These are phyloP conservation scores for Senecio squalidus DNA, from an alignment of 140 eudicot genomes.

Conservation along the genomic window DNA sequence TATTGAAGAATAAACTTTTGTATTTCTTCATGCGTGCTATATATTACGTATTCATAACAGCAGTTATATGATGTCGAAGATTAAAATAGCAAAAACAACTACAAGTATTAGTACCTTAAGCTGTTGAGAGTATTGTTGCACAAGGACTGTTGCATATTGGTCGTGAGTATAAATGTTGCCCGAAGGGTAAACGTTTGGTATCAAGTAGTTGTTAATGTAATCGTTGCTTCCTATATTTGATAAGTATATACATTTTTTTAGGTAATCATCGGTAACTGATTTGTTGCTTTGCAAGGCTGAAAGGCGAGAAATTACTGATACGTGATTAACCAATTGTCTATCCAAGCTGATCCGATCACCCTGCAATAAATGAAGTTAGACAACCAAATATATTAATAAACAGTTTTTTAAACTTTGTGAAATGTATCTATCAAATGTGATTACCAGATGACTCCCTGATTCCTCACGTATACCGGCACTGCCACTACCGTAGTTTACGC, in stretches of 20 bases:
- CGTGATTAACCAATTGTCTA: conserved; percentile 47
- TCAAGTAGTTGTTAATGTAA: conserved; percentile 55
- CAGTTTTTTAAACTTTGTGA: neutral
- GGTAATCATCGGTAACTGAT: conserved; percentile 28
- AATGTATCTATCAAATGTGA: too few species aligned
- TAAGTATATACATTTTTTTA: conserved; percentile 43
- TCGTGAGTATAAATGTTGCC: conserved; percentile 24
- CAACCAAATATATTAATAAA: neutral
- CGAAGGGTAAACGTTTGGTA: conserved; percentile 32
- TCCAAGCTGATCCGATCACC: conserved; percentile 49
- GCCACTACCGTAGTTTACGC: conserved; percentile 45
- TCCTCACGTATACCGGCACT: conserved; percentile 48
- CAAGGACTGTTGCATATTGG: conserved; percentile 40
- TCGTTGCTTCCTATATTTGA: conserved; percentile 62
- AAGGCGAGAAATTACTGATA: conserved; percentile 24
- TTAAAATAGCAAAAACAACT: too few species aligned
- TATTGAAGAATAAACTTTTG: too few species aligned
- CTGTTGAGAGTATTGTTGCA: conserved; percentile 34
- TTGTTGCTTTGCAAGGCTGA: conserved; percentile 23
- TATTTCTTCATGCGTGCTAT: too few species aligned
- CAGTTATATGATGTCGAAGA: too few species aligned
- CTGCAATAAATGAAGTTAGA: conserved; percentile 19
- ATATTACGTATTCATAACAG: too few species aligned
- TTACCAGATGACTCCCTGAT: conserved; percentile 27
- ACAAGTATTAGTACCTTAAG: conserved; percentile 29